Base-by-base conservation (phyloP, 2,329 filamentous ascomycete genomes). In the Ambrosiella cleistominuta region DNA sequence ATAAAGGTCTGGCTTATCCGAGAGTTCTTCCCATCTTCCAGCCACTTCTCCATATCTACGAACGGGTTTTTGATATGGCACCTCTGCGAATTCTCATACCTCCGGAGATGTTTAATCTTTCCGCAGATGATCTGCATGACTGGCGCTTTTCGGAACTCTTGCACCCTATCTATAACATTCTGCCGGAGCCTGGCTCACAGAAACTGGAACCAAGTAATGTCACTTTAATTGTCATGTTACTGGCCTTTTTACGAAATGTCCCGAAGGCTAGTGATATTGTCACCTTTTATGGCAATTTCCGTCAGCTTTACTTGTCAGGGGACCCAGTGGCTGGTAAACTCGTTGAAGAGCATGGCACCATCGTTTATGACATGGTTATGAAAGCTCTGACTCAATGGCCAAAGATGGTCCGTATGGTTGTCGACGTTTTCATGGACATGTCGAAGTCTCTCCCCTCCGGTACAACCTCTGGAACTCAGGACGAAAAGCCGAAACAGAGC, bases 381-480 rank as follows among this genome's bases (percentile, higher is more conserved):
- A 69, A 74, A 61, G 67, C 70, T 45, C 69, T 81, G 57, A 66
- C 72, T 40, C 70, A 75, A 57, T 72, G 70, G 56, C 64, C 63
- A 17, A 66, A 67, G n/a, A 70, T 74, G 50, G 65, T 74, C 2
- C 68, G 70, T 4, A 68, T 69, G 1, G 73, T 73, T 0, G 63
- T 80, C 27, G 70, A 72, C 38, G 68, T 80, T 8, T 70, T 80
- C 47, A 69, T 70, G 49, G 72, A 74, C 63, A 80, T 80, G 76
- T 68, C 79, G 45, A 68, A 47, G 8, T 47, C 44, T 47, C 69
- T 35, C 27, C 27, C 27, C 27, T 27, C 27, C 27, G 27, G 27
- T 27, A 27, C 27, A 27, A 27, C 27, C 27, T 27, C 4, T 27
- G 27, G 4, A 27, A 5, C 27, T 3, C 27, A 27, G 27, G 27